Evolutionary conservation across 371 early-diverging fungal genomes (phyloP).

Genomic region (Dinochytrium kinnereticum): DNA sequence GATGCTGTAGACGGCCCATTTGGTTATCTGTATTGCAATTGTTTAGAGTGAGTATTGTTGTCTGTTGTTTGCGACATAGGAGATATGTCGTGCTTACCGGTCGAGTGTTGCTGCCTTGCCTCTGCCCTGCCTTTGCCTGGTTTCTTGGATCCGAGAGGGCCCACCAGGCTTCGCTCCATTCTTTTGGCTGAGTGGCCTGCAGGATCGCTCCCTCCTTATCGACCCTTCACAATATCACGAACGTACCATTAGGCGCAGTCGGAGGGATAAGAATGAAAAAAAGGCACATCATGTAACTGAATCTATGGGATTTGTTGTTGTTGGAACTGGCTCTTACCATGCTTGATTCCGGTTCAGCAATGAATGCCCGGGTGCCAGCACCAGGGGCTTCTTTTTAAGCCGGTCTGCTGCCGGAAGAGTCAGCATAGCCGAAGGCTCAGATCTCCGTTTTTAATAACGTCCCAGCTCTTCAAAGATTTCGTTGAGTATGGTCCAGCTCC

Average conservation of each 20-base stretch:
- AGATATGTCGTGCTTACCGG: neutral
- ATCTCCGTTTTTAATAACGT: neutral
- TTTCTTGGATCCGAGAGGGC: slow-evolving; percentile 1
- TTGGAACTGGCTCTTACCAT: neutral
- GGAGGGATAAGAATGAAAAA: no score
- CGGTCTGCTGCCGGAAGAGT: neutral
- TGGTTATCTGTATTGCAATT: slow-evolving; percentile 16
- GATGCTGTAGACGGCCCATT: slow-evolving; percentile 39
- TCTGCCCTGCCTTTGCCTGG: neutral
- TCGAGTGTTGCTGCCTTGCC: neutral
- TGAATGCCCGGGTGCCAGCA: neutral
- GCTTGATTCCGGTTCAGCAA: neutral
- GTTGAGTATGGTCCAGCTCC: neutral
- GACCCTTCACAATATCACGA: neutral
- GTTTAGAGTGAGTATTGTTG: neutral
- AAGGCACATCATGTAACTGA: no score
- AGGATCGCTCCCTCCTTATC: neutral
- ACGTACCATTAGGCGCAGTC: neutral
- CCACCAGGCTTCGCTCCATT: slow-evolving; percentile 16
- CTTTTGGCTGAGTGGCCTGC: neutral
- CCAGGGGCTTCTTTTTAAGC: neutral
- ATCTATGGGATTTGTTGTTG: no score
- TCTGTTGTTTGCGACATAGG: no score
- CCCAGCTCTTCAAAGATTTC: neutral
- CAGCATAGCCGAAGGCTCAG: neutral